Percentiles rank a stretch among this genome's conserved stretches.
Evolutionary conservation across 805 yeast genomes (phyloP).

Genomic region (Ascoidea tarda): DNA sequence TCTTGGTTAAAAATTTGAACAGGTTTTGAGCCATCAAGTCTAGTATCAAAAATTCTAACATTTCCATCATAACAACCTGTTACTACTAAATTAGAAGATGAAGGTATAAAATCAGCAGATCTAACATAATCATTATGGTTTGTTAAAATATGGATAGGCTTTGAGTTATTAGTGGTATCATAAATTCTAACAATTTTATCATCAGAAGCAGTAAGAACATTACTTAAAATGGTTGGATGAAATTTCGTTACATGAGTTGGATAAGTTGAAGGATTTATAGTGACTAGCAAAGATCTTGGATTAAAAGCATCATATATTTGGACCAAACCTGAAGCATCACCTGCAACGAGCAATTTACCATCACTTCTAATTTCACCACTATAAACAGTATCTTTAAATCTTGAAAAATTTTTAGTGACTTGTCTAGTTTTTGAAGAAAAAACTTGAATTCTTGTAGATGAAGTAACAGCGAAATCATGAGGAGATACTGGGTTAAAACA

Average conservation of each 20-base stretch:
- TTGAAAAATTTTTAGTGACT: conserved; percentile 68
- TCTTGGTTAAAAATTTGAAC: conserved; percentile 56
- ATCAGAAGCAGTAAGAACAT: conserved; percentile 79
- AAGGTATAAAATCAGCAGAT: conserved; percentile 63
- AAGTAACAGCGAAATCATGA: conserved; percentile 86
- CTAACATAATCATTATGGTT: conserved; percentile 85
- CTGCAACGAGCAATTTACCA: conserved; percentile 84
- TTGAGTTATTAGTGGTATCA: conserved; percentile 67
- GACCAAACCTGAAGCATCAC: conserved; percentile 89
- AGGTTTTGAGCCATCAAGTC: conserved; percentile 34
- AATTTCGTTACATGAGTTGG: conserved; percentile 92
- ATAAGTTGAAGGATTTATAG: conserved; percentile 70
- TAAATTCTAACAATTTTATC: conserved; percentile 75
- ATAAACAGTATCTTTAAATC: conserved; percentile 87
- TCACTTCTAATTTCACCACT: conserved; percentile 85
- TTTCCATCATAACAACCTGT: conserved; percentile 92
- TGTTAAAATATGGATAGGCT: conserved; percentile 57
- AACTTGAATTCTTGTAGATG: conserved; percentile 83
- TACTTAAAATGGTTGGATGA: conserved; percentile 63
- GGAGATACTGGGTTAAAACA: conserved; percentile 78
- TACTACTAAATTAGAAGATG: conserved; percentile 63
- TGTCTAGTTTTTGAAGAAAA: conserved; percentile 91
- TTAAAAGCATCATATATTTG: conserved; percentile 78
- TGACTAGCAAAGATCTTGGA: conserved; percentile 66
- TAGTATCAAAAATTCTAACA: conserved; percentile 73